These are phyloP conservation scores for Arthrobotrys pseudoclavata DNA, from an alignment of 2,329 filamentous ascomycete species.

Conservation along the genomic window DNA sequence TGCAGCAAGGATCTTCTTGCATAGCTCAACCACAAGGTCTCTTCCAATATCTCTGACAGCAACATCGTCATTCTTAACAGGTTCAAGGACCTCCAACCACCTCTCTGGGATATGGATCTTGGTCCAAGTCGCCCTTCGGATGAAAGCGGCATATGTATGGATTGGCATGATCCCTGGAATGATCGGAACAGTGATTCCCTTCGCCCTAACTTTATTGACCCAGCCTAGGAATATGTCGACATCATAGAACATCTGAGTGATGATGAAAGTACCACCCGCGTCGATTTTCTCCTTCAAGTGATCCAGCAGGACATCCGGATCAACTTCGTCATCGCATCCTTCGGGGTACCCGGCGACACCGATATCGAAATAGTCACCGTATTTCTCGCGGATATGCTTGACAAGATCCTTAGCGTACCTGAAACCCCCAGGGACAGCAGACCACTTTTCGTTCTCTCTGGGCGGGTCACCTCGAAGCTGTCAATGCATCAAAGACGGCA, in stretches of 20 bases:
- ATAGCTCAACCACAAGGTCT: conserved; percentile 88
- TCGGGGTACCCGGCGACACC: conserved; percentile 97
- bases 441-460: conserved; percentile 93
- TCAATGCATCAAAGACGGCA: neutral
- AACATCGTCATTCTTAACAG: conserved; percentile 95
- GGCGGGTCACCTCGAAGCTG: conserved; percentile 88
- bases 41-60: conserved; percentile 92
- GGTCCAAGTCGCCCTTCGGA: conserved; percentile 91
- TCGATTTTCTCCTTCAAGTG: conserved; percentile 98
- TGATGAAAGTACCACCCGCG: conserved; percentile 90
- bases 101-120: conserved; percentile 83
- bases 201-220: conserved; percentile 86
- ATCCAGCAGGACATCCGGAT: conserved; percentile 85
- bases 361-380: conserved; percentile 94
- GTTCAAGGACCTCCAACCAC: conserved; percentile 86
- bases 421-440: conserved; percentile 86
- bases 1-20: conserved; percentile 82
- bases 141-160: conserved; percentile 91
- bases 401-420: conserved; percentile 93
- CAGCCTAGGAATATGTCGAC: conserved; percentile 93
- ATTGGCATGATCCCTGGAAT: conserved; percentile 93
- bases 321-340: conserved; percentile 91
- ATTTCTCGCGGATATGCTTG: conserved; percentile 81
- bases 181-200: conserved; percentile 86
- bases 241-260: conserved; percentile 99